Evolutionary conservation across 169 alveolate genomes (phyloP), one percentile per base, ranked within the genome.

Genomic region (Miamiensis avidus): DNA sequence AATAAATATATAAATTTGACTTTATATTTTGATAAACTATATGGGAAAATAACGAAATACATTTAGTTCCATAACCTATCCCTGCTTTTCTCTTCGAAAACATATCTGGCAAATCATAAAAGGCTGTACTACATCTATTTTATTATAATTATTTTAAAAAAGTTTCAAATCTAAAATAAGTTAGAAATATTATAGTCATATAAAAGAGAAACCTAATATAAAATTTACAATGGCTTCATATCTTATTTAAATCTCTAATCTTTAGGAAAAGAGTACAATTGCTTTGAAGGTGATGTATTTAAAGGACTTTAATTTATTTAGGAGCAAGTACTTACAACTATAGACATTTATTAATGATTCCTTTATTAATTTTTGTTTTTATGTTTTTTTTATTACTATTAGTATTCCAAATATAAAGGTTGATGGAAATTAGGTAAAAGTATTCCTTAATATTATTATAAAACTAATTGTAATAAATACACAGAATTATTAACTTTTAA

Each of bases 61-160:
- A 83, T 82, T 84, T 87, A 4, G 88, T 84, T 0, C 94, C 94
- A 72, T 84, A 87, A 6, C 94, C 94, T 26, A 90, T 33, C 0
- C 87, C 82, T 26, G 94, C 83, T 65, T 88, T 34, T 69, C 94
- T 64, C 4, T 26, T 64, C 82, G 73, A 77, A 29, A 49, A 49
- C 32, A 77, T 72, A 26, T 90, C 73, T 15, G 88, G 91, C 27
- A 87, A 33, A 49, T 77, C 72, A 69, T 89, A 89, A 26, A 73
- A 82, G 26, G 30, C 83, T 25, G 31, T 72, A 32, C 84, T 78
- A 74, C 31, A 30, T 76, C 84, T 32, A 49, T 0, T 26, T 82
- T 81, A 74, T 82, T 86, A 74, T 28, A 28, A 26, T 4, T 65
- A 25, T 33, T 74, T 65, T 25, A 75, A 75, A 75, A 0, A 29